Base-by-base conservation (phyloP, 345 rosid species). In the Gossypium arboreum region DNA sequence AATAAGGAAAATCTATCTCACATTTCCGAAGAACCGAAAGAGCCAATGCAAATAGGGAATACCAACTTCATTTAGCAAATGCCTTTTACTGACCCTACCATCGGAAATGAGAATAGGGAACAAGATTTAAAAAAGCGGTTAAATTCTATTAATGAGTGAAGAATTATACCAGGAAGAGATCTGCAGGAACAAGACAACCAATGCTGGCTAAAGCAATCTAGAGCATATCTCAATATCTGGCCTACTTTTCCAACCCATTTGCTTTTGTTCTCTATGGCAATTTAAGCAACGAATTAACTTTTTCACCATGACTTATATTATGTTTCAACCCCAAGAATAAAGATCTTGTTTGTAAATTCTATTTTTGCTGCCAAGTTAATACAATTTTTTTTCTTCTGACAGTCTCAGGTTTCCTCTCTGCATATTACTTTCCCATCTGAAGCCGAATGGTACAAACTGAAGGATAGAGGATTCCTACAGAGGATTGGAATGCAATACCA, bases 401-500 rank as follows among this genome's bases (percentile, higher is more conserved):
- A 94, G 98, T 79, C 91, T 50, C 91, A 78, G 77, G 85, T 94
- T 73, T 94, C 98, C 29, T 92, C 98, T 47, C 68, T 94, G 64
- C 98, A 94, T 72, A 81, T 94, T 41, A 92, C 98, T 74, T 94
- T 94, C 79, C 81, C 94, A 9, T 87, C 94, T 68, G 97, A 92
- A 83, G 74, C 79, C 13, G 95, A 94, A 80, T 94, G 98, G 97
- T 64, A 79, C 60, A 84, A 76, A 82, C 73, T 90, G 77, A 86
- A 79, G 73, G 89, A 87, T 50, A 83, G 86, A 71, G 98, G 97
- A 60, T 94, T 94, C 76, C 77, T 88, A 12, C 95, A 86, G 84
- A 88, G 97, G 82, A 86, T 86, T 68, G 97, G 97, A 60, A 91
- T 94, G 98, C 98, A 94, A 78, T 94, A 94, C 25, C 98, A 94